These are phyloP conservation scores for Neofusicoccum kwambonambiense DNA, from an alignment of 2,329 filamentous ascomycete genomes.

Conservation along the genomic window DNA sequence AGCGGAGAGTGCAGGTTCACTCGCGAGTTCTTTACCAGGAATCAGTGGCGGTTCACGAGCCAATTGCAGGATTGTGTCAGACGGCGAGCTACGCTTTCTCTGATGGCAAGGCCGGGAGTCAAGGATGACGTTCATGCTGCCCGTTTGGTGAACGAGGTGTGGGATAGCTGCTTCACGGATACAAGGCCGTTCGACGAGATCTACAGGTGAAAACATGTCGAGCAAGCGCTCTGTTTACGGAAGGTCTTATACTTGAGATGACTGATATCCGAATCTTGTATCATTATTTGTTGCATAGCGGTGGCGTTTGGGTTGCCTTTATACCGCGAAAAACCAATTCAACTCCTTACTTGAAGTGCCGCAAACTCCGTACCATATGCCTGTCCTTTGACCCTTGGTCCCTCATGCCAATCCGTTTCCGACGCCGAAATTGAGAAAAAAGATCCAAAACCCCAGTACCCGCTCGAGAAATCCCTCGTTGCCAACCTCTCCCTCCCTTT, in stretches of 20 bases:
- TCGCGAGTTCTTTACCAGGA: conserved; percentile 78
- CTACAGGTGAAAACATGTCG: conserved; percentile 60
- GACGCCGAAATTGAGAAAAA: conserved; percentile 3
- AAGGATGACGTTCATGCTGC: conserved; percentile 83
- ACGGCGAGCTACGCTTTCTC: conserved; percentile 73
- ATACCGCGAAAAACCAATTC: conserved; percentile 16
- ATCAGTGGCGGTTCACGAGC: conserved; percentile 84
- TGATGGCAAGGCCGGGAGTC: conserved; percentile 74
- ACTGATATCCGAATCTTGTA: conserved; percentile 12
- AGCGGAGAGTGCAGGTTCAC: conserved; percentile 92
- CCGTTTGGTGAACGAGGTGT: conserved; percentile 94
- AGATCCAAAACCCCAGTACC: background rate
- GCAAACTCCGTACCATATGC: conserved; percentile 7
- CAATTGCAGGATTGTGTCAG: conserved; percentile 94
- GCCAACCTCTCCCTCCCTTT: background rate
- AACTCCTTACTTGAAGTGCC: conserved; percentile 12
- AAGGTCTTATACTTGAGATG: background rate
- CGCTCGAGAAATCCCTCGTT: background rate
- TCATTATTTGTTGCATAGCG: conserved; percentile 19
- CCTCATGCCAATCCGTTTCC: background rate
- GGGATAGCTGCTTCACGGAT: conserved; percentile 94
- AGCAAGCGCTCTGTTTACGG: background rate
- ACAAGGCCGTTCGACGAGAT: conserved; percentile 97
- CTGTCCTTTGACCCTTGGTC: background rate
- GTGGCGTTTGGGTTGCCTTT: conserved; percentile 12